phyloP scores from a whole-genome alignment of 2,329 filamentous ascomycete genomes.

The Plenodomus biglobosus region DNA sequence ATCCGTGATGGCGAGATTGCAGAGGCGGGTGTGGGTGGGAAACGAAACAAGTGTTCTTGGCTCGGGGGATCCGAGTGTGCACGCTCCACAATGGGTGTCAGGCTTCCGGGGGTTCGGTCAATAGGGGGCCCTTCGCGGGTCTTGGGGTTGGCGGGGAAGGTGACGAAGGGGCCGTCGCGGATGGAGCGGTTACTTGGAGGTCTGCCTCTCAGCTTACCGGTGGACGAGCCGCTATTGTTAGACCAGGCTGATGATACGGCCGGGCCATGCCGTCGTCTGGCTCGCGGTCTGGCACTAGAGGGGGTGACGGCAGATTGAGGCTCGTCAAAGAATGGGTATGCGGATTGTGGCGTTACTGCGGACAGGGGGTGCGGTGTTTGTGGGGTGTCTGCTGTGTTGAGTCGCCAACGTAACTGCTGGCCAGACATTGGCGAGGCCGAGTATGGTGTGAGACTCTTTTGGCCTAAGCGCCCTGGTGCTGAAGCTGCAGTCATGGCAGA shows the following conservation, averaged over 20 bases:
- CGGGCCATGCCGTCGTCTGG: conserved; percentile 71
- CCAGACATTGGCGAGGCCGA: conserved; percentile 48
- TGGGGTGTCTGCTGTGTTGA: conserved; percentile 63
- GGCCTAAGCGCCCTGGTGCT: conserved; percentile 38
- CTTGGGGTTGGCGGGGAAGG: conserved; percentile 64
- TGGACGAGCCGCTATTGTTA: conserved; percentile 61
- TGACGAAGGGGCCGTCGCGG: conserved; percentile 67
- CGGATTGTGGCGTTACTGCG: conserved; percentile 68
- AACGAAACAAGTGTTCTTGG: conserved; percentile 40
- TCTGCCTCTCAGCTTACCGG: conserved; percentile 74
- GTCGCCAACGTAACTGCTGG: conserved; percentile 51
- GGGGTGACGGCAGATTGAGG: conserved; percentile 75
- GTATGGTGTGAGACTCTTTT: conserved; percentile 43
- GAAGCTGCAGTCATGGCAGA: conserved; percentile 40
- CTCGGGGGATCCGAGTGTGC: conserved; percentile 45
- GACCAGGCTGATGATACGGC: conserved; percentile 92
- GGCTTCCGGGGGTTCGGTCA: conserved; percentile 46
- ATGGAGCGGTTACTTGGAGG: conserved; percentile 73
- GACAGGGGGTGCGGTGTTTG: conserved; percentile 74
- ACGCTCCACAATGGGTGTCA: conserved; percentile 50
- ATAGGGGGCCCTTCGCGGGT: conserved; percentile 52
- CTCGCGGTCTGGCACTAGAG: conserved; percentile 53
- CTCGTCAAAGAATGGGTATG: conserved; percentile 57
- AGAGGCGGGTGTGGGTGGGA: conserved; percentile 45
- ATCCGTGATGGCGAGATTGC: conserved; percentile 35